A percentile compares a stretch with the other conserved stretches of the same genome.
These are phyloP conservation scores for Botryotinia convoluta DNA, from an alignment of 2,329 filamentous ascomycete genomes.

Conservation along the genomic window DNA sequence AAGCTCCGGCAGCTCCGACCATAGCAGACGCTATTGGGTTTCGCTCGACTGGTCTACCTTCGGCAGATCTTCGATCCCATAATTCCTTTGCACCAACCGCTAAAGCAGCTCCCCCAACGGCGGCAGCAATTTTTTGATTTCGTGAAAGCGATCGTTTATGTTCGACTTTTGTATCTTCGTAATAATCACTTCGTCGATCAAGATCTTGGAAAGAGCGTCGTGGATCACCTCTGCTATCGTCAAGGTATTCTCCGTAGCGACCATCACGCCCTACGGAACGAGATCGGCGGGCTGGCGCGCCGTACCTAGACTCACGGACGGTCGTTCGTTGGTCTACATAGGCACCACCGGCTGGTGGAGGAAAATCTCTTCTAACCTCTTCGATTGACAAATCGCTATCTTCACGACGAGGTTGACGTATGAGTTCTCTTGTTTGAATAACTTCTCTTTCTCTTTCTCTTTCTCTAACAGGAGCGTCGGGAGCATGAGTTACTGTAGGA, in stretches of 20 bases:
- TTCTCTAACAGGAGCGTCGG: constrained; percentile 28
- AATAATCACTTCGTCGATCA: constrained; percentile 48
- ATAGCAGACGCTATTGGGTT: constrained; percentile 60
- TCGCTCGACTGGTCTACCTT: constrained; percentile 49
- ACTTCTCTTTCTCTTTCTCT: constrained; percentile 17
- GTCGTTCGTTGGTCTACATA: constrained; percentile 31
- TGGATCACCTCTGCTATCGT: constrained; percentile 41
- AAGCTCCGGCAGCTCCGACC: constrained; percentile 60
- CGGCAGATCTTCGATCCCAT: constrained; percentile 58
- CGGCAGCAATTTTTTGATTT: constrained; percentile 65
- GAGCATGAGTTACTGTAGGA: constrained; percentile 31
- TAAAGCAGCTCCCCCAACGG: constrained; percentile 61
- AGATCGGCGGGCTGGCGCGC: constrained; percentile 51
- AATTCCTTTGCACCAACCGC: constrained; percentile 66
- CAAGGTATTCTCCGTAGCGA: constrained; percentile 60
- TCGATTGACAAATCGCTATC: constrained; percentile 75
- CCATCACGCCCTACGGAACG: constrained; percentile 61
- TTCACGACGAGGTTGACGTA: constrained; percentile 59
- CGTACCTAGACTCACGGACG: constrained; percentile 37
- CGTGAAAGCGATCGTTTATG: constrained; percentile 55
- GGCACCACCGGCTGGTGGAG: constrained; percentile 49
- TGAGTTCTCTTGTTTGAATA: constrained; percentile 51
- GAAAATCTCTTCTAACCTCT: constrained; percentile 81
- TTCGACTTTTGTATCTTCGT: constrained; percentile 52
- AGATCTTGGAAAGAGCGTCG: constrained; percentile 48